Conservation (phyloP, 1,139 yeast genomes). For the Sugiyamaella grinbergsii region DNA sequence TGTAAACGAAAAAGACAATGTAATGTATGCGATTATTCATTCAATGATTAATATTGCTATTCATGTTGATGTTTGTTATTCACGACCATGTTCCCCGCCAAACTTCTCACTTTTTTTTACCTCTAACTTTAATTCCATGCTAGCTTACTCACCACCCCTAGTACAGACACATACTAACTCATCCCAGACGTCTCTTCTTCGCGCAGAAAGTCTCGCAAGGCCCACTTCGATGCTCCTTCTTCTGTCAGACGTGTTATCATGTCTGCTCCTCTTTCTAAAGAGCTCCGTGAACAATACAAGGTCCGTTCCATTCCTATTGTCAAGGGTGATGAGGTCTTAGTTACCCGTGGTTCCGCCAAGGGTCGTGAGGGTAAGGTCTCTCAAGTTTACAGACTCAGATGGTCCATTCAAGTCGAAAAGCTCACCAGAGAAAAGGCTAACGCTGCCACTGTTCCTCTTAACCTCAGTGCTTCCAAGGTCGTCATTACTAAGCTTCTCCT, state of each 20-base stretch:
- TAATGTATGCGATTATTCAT: no score
- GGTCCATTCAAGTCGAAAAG: slow-evolving; percentile 95
- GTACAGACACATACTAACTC: slow-evolving; percentile 13
- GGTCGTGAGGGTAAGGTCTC: slow-evolving; percentile 99
- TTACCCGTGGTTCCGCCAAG: slow-evolving; percentile 99
- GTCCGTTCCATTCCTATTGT: slow-evolving; percentile 96
- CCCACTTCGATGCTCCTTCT: slow-evolving; percentile 98
- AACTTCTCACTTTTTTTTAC: neutral
- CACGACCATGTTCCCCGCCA: no score
- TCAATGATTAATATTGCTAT: no score
- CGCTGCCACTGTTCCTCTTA: slow-evolving; percentile 97
- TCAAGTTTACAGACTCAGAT: slow-evolving; percentile 99
- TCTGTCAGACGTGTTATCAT: slow-evolving; percentile 92
- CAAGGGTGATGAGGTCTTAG: slow-evolving; percentile 94
- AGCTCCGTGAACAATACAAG: slow-evolving; percentile 97
- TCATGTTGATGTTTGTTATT: no score
- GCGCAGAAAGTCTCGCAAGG: slow-evolving; percentile 99
- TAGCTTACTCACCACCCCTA: neutral
- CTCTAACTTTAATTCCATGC: neutral
- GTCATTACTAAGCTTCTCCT: slow-evolving; percentile 98
- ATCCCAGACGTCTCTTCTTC: slow-evolving; percentile 81
- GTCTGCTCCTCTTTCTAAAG: slow-evolving; percentile 99
- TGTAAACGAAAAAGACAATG: no score
- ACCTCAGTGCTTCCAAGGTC: slow-evolving; percentile 98
- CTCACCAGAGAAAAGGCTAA: slow-evolving; percentile 96